phyloP scores from a whole-genome alignment of 441 rosid species.

The Eruca vesicaria region DNA sequence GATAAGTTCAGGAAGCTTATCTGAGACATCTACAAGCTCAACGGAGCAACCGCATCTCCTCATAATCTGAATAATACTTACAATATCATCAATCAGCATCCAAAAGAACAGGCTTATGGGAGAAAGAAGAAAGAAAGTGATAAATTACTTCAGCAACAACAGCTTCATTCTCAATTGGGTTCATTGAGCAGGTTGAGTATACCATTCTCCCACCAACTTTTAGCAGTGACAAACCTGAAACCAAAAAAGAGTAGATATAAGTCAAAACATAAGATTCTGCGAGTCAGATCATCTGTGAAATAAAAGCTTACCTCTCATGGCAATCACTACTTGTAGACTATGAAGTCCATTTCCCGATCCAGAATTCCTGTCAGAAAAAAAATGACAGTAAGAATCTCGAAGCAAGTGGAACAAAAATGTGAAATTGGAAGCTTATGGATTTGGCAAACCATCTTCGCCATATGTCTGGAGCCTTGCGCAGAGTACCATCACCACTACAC shows the following conservation, averaged over 20 bases:
- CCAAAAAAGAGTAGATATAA: slow-evolving; percentile 12
- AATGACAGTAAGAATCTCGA: slow-evolving; percentile 14
- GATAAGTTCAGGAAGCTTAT: slow-evolving; percentile 77
- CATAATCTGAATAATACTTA: slow-evolving; percentile 79
- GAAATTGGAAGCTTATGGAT: not conserved
- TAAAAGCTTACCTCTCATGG: slow-evolving; percentile 69
- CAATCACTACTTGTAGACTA: slow-evolving; percentile 81
- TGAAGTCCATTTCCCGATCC: slow-evolving; percentile 95
- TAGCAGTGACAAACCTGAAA: slow-evolving; percentile 70
- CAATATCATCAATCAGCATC: slow-evolving; percentile 1
- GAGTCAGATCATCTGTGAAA: not conserved
- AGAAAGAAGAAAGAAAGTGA: not conserved
- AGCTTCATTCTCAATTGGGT: slow-evolving; percentile 97
- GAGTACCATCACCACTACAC: slow-evolving; percentile 97
- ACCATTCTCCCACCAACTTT: slow-evolving; percentile 98
- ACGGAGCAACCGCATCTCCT: slow-evolving; percentile 77
- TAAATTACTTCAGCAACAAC: slow-evolving; percentile 89
- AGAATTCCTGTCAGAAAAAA: slow-evolving; percentile 53
- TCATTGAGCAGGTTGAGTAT: slow-evolving; percentile 99
- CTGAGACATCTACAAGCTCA: slow-evolving; percentile 84
- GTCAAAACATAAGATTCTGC: not conserved
- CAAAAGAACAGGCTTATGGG: not conserved
- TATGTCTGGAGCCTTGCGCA: slow-evolving; percentile 96
- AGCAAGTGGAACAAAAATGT: not conserved
- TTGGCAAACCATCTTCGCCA: slow-evolving; percentile 88